Evolutionary conservation across 2,329 filamentous ascomycete genomes (phyloP), one percentile per base, ranked within the genome.

Genomic region (Talaromyces rugulosus): DNA sequence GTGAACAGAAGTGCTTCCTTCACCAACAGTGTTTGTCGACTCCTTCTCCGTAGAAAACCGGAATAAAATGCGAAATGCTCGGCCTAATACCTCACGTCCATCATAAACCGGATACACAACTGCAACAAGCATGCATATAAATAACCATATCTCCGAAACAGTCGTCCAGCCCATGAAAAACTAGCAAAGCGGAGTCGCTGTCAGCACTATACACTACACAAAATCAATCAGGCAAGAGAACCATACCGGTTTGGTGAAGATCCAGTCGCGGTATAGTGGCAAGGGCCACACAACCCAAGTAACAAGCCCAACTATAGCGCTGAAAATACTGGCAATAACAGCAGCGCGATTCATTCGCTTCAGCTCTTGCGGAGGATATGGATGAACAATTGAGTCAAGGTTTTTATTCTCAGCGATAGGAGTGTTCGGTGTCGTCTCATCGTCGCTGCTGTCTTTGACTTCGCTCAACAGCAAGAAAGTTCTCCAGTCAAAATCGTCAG

Each of bases 261-360:
- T 67, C 28, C 62, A 68, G 62, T 67, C 64, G 0, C 65, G 53
- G 57, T 67, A 67, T 31, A 68, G 56, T 3, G 66, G 66, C 58
- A 68, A 51, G 11, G 65, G 66, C 66, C 66, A 68, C 27, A 67
- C 60, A 50, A 68, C 65, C 58, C 63, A 63, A 12, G 64, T 67
- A 28, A 66, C 63, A n/a, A 66, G 53, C 16, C 65, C 66, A 11
- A 67, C 64, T 14, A 68, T 31, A n/a, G 67, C 61, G 55, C 67
- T 69, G 60, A 64, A 69, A 31, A 68, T 60, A 44, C 61, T 60
- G 27, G 68, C 66, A n/a, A 66, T 65, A 31, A 64, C 66, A 58
- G 65, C 64, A 27, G 66, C 65, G 56, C 65, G 65, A 30, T 63
- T 65, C 65, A 68, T 64, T 27, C 66, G 59, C 5, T 64, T 61